Evolutionary conservation across 352 stramenopile genomes (phyloP).

Genomic region (Phytophthora tentaculata): DNA sequence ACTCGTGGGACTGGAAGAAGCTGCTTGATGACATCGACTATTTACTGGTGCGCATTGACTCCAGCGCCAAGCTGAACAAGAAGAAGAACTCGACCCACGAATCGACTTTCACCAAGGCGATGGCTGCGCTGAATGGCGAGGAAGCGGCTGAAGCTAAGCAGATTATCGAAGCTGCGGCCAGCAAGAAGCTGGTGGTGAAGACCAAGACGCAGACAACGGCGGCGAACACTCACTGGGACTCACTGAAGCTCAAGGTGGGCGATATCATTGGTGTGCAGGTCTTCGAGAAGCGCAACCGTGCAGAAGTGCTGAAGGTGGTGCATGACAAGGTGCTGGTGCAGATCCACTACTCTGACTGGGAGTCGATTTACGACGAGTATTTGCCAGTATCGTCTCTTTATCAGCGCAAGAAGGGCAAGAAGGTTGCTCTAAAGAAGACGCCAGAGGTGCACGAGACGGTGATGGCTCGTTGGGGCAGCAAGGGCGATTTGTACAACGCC

Average conservation of each 20-base stretch:
- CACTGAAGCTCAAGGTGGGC: conserved; percentile 60
- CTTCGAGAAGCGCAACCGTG: conserved; percentile 77
- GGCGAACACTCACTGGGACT: conserved; percentile 66
- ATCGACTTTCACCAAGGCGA: conserved; percentile 32
- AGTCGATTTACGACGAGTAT: conserved; percentile 86
- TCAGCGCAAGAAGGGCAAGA: conserved; percentile 53
- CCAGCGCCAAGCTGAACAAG: conserved; percentile 45
- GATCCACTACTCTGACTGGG: conserved; percentile 83
- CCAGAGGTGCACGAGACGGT: conserved; percentile 77
- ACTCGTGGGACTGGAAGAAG: conserved; percentile 84
- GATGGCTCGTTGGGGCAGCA: conserved; percentile 76
- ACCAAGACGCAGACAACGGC: conserved; percentile 28
- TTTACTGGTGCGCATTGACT: conserved; percentile 65
- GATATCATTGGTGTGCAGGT: conserved; percentile 78
- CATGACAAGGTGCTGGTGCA: conserved; percentile 78
- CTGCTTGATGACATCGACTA: conserved; percentile 78
- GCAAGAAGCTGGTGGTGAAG: conserved; percentile 25
- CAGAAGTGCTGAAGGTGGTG: conserved; percentile 67
- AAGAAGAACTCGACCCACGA: conserved; percentile 42
- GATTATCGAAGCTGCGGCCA: conserved; percentile 37
- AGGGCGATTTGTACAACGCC: conserved; percentile 75
- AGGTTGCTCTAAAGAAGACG: conserved; percentile 64
- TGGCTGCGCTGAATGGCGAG: conserved; percentile 31
- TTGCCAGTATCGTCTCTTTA: conserved; percentile 70
- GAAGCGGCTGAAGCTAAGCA: conserved; percentile 36